phyloP scores from a whole-genome alignment of 1,284 basidiomycete genomes.

The Fomitopsis betulina region DNA sequence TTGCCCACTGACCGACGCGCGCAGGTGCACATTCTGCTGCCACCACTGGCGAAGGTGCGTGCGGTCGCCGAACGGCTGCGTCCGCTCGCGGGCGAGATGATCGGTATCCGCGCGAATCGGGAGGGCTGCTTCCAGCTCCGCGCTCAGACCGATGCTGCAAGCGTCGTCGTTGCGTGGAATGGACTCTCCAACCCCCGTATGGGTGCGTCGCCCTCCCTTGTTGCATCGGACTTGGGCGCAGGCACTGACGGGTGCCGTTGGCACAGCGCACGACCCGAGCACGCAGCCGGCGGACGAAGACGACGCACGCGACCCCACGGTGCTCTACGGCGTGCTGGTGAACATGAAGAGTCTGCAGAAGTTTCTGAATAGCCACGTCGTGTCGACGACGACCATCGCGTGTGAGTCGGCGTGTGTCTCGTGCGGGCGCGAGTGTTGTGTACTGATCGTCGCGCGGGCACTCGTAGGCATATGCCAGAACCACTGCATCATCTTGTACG shows the following conservation, averaged over 20 bases:
- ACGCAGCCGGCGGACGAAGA: conserved; percentile 29
- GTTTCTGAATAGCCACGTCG: conserved; percentile 79
- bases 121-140: conserved; percentile 62
- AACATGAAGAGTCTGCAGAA: conserved; percentile 77
- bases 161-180: conserved; percentile 81
- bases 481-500: conserved; percentile 85
- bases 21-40: conserved; percentile 81
- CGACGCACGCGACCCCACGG: conserved; percentile 37
- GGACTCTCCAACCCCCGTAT: conserved; percentile 66
- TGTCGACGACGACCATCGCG: conserved; percentile 85
- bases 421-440: neutral
- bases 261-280: conserved; percentile 15
- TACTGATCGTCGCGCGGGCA: neutral
- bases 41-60: conserved; percentile 72
- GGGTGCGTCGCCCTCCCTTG: conserved; percentile 36
- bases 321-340: conserved; percentile 65
- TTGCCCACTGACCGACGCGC: neutral
- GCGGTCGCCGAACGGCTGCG: conserved; percentile 75
- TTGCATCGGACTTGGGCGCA: neutral
- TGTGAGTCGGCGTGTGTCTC: conserved; percentile 42
- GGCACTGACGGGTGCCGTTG: neutral
- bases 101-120: conserved; percentile 69
- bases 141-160: conserved; percentile 66
- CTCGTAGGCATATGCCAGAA: conserved; percentile 74
- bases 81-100: conserved; percentile 63